Evolutionary conservation across 352 stramenopile genomes (phyloP).

Genomic region (Pythium oligandrum): DNA sequence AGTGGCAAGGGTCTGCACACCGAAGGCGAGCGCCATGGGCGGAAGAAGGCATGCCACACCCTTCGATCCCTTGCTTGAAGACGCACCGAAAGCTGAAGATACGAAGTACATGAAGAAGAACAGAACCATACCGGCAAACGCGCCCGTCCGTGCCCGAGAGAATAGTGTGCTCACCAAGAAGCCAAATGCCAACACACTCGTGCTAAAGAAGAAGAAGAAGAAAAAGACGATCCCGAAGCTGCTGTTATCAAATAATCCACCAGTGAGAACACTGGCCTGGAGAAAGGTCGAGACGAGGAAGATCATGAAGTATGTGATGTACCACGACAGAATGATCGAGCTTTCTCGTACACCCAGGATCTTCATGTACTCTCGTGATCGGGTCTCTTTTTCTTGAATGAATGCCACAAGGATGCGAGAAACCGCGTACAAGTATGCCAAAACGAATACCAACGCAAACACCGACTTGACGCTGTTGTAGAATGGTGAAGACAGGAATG

Average conservation of each 20-base stretch:
- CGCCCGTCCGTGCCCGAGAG: conserved; percentile 45
- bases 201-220: conserved; percentile 52
- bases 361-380: conserved; percentile 87
- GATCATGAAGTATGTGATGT: conserved; percentile 30
- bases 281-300: conserved; percentile 28
- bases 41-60: conserved; percentile 45
- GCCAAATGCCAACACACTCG: conserved; percentile 42
- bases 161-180: conserved; percentile 79
- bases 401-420: conserved; percentile 77
- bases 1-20: conserved; percentile 36
- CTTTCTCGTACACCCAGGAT: conserved; percentile 30
- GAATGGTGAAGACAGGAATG: conserved; percentile 47
- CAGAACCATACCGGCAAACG: conserved; percentile 12
- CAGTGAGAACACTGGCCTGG: conserved; percentile 18
- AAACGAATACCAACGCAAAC: conserved; percentile 84
- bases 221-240: conserved; percentile 26
- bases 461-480: conserved; percentile 54
- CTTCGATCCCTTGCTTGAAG: conserved; percentile 26
- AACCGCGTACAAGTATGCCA: conserved; percentile 86
- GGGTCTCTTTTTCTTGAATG: conserved; percentile 89
- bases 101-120: conserved; percentile 57
- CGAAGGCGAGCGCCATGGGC: conserved; percentile 57
- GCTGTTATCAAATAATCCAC: conserved; percentile 28
- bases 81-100: conserved; percentile 27
- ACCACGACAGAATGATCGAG: conserved; percentile 29